phyloP scores from a whole-genome alignment of 495 filamentous ascomycete genomes.

The Geopyxis carbonaria region DNA sequence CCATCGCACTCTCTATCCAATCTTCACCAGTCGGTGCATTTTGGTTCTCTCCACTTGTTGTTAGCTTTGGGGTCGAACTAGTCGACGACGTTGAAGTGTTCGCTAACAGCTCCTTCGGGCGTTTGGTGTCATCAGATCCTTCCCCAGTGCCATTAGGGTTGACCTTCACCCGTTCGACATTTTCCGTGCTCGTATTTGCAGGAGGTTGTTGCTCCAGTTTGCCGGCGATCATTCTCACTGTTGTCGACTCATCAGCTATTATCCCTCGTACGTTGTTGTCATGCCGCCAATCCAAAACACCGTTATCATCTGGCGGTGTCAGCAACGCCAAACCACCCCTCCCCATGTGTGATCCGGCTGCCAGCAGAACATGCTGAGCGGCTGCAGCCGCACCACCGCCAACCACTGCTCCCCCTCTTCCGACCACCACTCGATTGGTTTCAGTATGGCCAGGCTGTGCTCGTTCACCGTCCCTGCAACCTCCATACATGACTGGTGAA shows the following conservation, averaged over 20 bases:
- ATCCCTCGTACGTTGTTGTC: slow-evolving; percentile 13
- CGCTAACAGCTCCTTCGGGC: background rate
- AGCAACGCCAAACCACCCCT: slow-evolving; percentile 23
- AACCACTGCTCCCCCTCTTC: slow-evolving; percentile 12
- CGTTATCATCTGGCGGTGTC: slow-evolving; percentile 26
- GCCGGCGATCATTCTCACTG: slow-evolving; percentile 1
- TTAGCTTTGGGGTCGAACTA: background rate
- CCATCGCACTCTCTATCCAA: slow-evolving; percentile 22
- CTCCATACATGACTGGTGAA: slow-evolving; percentile 20
- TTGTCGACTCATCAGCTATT: slow-evolving; percentile 4
- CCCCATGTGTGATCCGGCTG: slow-evolving; percentile 21
- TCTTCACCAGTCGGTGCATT: slow-evolving; percentile 12
- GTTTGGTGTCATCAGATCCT: background rate
- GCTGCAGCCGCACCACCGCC: slow-evolving; percentile 21
- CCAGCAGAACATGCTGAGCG: slow-evolving; percentile 11
- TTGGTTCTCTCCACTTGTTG: slow-evolving; percentile 2
- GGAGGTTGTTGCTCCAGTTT: background rate
- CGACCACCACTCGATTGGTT: slow-evolving; percentile 9
- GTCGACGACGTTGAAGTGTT: background rate
- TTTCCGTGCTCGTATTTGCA: background rate
- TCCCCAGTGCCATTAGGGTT: background rate
- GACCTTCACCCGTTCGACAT: slow-evolving; percentile 2
- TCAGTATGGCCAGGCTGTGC: slow-evolving; percentile 9
- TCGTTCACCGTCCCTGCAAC: slow-evolving; percentile 16
- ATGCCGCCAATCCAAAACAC: slow-evolving; percentile 23